Base-by-base conservation (phyloP, 2,329 filamentous ascomycete species). In the Fulvia fulva region DNA sequence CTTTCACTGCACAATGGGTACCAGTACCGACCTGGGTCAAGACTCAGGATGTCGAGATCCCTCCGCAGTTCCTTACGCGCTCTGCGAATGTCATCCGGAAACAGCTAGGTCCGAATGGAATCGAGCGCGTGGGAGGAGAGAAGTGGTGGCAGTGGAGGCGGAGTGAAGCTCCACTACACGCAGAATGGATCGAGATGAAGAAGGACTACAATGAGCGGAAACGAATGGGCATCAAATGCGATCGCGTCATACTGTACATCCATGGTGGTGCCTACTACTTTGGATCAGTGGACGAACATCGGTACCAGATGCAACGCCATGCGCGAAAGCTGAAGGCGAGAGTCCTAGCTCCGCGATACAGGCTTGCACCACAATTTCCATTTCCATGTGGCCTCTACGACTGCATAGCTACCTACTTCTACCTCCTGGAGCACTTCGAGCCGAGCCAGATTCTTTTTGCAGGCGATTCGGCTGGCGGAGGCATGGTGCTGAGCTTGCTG, bases 241-340 rank as follows among this genome's bases (percentile, higher is more conserved):
- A 86, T 65, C 85, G 91, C 53, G 86, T 96, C 58, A 96, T 97
- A 84, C 78, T 99, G 23, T 97, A 97, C 74, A 81, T 97, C 22
- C 94, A 97, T 70, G 94, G 94, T 14, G 93, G 93, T 6, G 93
- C 89, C 21, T 97, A 96, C 75, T 99, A 87, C 76, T 97, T 99
- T 72, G 93, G 94, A 14, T 95, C 91, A 67, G 87, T 97, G 37
- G 92, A 97, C 70, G 92, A 96, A 74, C 94, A 97, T 77, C 87
- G 94, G n/a, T 97, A 97, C 76, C 93, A 97, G 80, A 86, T 99
- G 81, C 94, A 99, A 75, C 83, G 93, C 51, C 92, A 97, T 80
- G 94, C 94, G 26, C 83, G 94, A 55, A 97, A 97, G 76, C 81
- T 99, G 60, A 91, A 94, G 74, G 93, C 91, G 19, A 83, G 91